Base-by-base conservation (phyloP, 2,329 filamentous ascomycete genomes). In the Trichoderma gracile region DNA sequence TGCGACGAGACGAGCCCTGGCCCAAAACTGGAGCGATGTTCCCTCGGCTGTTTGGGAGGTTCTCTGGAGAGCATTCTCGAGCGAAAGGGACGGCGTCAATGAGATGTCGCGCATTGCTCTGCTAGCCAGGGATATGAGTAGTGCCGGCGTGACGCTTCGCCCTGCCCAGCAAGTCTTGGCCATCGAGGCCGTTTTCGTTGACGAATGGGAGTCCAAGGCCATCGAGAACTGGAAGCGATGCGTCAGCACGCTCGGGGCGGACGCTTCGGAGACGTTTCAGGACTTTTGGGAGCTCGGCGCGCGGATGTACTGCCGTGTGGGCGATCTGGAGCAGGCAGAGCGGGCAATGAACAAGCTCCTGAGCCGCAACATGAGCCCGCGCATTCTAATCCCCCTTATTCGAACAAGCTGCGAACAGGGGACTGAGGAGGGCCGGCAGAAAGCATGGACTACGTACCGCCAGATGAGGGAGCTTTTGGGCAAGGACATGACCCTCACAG, bases 361-460 rank as follows among this genome's bases (percentile, higher is more conserved):
- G 12, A 74, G 80, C 21, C 77, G 81, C 15, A 71, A 78, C 3
- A 78, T 76, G 59, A 81, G 88, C 63, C 77, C 83, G 21, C 82
- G 86, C 6, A 81, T 89, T 49, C 75, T 90, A 62, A 77, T 93
- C 66, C 85, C 87, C 15, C 81, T 95, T n/a, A 89, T 96, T 64
- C 82, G 84, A 45, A 85, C 88, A 8, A 89, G 86, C 75, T 86
- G 86, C 1, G 81, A 84, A 14, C 72, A 81, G 5, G 78, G 79
- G 2, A 82, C 73, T 54, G 79, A 73, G 65, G 83, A 78, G 25
- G 71, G 72, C 5, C 80, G 80, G 30, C 76, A 83, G 19, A 81
- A 81, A 67, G 91, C 91, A 0, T 94, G 89, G 86, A 77, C 81
- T 25, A 74, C 85, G 1, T 95, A 94, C 74, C 77, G 86, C 43